phyloP scores from a whole-genome alignment of 306 rosid genomes.

The Trifolium pratense region DNA sequence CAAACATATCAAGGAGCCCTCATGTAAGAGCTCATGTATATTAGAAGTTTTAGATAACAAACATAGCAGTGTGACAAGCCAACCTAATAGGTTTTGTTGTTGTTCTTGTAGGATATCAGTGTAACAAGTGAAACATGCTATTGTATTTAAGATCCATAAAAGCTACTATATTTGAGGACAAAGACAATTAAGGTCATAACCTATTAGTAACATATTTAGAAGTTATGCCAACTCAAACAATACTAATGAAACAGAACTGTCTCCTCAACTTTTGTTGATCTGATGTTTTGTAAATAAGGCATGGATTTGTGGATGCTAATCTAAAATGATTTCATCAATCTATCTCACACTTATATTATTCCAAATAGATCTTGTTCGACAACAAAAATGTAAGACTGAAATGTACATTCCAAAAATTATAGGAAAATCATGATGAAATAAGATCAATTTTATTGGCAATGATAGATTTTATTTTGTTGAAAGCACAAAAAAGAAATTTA shows the following conservation, averaged over 20 bases:
- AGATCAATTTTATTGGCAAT: neutral
- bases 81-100: neutral
- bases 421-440: neutral
- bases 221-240: slow-evolving; percentile 19
- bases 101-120: neutral
- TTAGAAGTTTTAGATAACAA: neutral
- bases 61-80: slow-evolving; percentile 1
- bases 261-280: neutral
- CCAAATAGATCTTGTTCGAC: neutral
- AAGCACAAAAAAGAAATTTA: neutral
- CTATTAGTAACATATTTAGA: neutral
- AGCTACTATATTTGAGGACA: neutral
- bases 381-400: neutral
- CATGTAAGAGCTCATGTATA: neutral
- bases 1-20: slow-evolving; percentile 38
- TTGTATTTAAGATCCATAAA: neutral
- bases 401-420: neutral
- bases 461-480: neutral
- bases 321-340: neutral
- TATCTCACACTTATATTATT: neutral
- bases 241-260: neutral
- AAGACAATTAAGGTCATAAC: neutral
- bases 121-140: slow-evolving; percentile 3
- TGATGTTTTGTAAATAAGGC: neutral
- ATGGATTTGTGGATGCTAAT: neutral